phyloP scores from a whole-genome alignment of 208 protist species.

The Angomonas deanei region DNA sequence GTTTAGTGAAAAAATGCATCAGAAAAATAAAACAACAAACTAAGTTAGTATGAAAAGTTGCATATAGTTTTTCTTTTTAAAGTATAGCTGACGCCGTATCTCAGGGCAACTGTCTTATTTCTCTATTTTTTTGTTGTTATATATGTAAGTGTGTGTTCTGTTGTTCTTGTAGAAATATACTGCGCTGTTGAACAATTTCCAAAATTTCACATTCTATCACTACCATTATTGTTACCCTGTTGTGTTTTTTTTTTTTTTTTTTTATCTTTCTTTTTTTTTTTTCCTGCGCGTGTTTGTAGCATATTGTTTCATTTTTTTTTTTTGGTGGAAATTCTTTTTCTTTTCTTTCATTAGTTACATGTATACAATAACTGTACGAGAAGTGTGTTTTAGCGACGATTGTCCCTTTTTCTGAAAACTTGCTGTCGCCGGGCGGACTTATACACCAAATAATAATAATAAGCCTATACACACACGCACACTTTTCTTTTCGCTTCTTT shows the following conservation, averaged over 20 bases:
- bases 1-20: not conserved
- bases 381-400: no score
- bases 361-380: no score
- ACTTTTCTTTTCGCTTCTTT: constrained; percentile 7
- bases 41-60: not conserved
- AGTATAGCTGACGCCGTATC: not conserved
- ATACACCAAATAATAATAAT: no score
- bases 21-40: not conserved
- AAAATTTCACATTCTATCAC: not conserved
- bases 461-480: no score
- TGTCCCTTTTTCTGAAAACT: no score
- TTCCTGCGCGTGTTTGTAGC: not conserved
- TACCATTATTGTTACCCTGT: not conserved
- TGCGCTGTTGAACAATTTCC: not conserved
- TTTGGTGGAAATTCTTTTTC: constrained; percentile 2
- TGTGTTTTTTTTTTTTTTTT: constrained; percentile 8
- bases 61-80: constrained; percentile 7
- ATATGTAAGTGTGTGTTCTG: constrained; percentile 3
- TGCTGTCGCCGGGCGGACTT: no score
- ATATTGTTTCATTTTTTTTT: constrained; percentile 8
- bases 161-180: not conserved
- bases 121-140: constrained; percentile 7
- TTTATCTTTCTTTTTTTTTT: constrained; percentile 7
- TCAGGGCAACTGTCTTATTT: constrained; percentile 7
- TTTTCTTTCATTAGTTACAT: not conserved